Conservation (phyloP, 306 rosid species). For the Lablab purpureus region DNA sequence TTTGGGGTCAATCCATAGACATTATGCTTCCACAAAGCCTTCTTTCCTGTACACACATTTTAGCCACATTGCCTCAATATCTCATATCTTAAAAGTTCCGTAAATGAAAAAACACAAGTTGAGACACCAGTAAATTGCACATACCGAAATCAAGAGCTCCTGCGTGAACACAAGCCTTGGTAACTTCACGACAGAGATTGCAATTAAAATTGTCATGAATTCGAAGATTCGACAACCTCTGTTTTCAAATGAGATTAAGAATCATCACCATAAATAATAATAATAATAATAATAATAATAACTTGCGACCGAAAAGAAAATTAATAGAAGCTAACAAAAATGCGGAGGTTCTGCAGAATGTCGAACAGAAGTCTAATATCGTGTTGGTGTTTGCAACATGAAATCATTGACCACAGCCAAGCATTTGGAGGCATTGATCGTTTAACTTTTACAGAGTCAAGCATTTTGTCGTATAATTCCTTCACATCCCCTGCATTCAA, state of each 20-base stretch:
- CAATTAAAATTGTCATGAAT: slow-evolving; percentile 75
- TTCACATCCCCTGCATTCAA: slow-evolving; percentile 73
- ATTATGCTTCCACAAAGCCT: slow-evolving; percentile 88
- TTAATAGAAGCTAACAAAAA: slow-evolving; percentile 70
- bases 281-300: not conserved
- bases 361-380: slow-evolving; percentile 82
- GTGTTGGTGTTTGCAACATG: slow-evolving; percentile 67
- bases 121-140: slow-evolving; percentile 3
- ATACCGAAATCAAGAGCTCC: slow-evolving; percentile 85
- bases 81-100: slow-evolving; percentile 1
- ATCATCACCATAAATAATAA: slow-evolving; percentile 10
- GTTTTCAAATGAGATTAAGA: slow-evolving; percentile 49
- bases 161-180: slow-evolving; percentile 80
- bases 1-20: slow-evolving; percentile 79
- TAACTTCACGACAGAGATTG: slow-evolving; percentile 83
- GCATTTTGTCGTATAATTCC: slow-evolving; percentile 77
- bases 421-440: slow-evolving; percentile 94
- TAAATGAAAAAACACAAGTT: slow-evolving; percentile 7
- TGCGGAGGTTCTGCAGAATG: slow-evolving; percentile 75
- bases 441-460: slow-evolving; percentile 70
- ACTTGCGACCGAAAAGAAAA: slow-evolving; percentile 15
- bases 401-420: slow-evolving; percentile 90
- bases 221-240: slow-evolving; percentile 94
- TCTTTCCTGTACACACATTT: slow-evolving; percentile 68
- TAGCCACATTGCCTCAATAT: slow-evolving; percentile 36